Evolutionary conservation across 345 rosid species (phyloP).

Genomic region (Fremontodendron californicum): DNA sequence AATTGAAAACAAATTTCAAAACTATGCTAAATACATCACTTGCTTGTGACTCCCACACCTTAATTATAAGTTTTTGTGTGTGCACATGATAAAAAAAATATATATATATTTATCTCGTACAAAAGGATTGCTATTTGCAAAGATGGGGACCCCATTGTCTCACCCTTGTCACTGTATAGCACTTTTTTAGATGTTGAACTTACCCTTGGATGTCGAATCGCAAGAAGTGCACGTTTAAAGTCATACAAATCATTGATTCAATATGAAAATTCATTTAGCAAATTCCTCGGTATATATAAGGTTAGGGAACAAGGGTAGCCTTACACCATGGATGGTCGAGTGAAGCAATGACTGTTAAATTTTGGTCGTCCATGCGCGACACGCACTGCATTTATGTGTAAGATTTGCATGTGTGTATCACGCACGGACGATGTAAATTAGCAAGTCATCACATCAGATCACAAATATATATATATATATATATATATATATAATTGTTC

Average conservation of each 20-base stretch:
- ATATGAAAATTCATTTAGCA: not conserved
- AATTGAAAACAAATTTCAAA: not conserved
- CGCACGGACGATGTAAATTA: slow-evolving; percentile 4
- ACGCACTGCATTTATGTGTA: not conserved
- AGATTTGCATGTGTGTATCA: slow-evolving; percentile 6
- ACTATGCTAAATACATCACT: not conserved
- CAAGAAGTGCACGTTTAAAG: slow-evolving; percentile 3
- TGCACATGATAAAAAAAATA: not conserved
- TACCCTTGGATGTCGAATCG: not conserved
- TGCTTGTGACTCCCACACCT: not conserved
- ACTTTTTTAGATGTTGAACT: not conserved
- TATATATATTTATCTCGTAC: too few species aligned
- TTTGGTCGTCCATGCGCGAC: slow-evolving; percentile 22
- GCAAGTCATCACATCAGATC: slow-evolving; percentile 2
- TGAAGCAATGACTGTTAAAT: slow-evolving; percentile 4
- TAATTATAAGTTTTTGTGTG: not conserved
- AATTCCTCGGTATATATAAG: not conserved
- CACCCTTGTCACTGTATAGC: not conserved
- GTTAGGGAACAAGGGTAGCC: not conserved
- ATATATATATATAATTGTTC: not conserved
- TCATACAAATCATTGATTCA: not conserved
- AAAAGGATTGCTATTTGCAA: not conserved
- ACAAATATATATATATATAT: too few species aligned
- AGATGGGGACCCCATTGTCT: not conserved
- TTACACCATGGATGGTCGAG: not conserved